These are phyloP conservation scores for Prinsepia uniflora DNA, from an alignment of 306 rosid genomes.

Conservation along the genomic window DNA sequence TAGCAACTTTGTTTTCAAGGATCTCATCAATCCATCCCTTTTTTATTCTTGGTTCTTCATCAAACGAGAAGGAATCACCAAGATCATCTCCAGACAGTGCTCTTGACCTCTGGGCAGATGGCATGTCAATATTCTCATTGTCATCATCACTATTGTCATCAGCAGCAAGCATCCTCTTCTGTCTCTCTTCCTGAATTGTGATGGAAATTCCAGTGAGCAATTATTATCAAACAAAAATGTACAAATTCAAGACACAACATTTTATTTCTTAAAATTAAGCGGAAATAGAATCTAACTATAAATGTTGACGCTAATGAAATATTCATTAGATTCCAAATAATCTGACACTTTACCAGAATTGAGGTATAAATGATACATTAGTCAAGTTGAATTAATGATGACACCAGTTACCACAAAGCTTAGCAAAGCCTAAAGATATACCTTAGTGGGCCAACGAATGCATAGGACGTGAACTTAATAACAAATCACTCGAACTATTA, in stretches of 20 bases:
- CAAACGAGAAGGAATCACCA: slow-evolving; percentile 74
- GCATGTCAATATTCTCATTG: slow-evolving; percentile 45
- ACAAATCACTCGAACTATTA: neutral
- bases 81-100: slow-evolving; percentile 88
- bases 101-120: slow-evolving; percentile 46
- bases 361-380: neutral
- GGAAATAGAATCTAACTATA: neutral
- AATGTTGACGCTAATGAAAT: neutral
- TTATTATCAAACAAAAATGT: neutral
- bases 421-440: neutral
- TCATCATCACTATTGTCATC: slow-evolving; percentile 78
- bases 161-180: slow-evolving; percentile 71
- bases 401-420: neutral
- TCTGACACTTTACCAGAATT: neutral
- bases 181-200: slow-evolving; percentile 70
- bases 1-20: slow-evolving; percentile 55
- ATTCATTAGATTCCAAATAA: neutral
- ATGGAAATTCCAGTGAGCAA: neutral
- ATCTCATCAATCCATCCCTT: slow-evolving; percentile 84
- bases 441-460: neutral
- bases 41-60: slow-evolving; percentile 47
- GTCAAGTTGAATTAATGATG: neutral
- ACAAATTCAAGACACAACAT: slow-evolving; percentile 17
- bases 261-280: neutral
- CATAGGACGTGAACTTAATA: neutral